A percentile compares a stretch with the other conserved stretches of the same genome.
Conservation (phyloP, 352 stramenopile genomes). For the Saprolegnia diclina region DNA sequence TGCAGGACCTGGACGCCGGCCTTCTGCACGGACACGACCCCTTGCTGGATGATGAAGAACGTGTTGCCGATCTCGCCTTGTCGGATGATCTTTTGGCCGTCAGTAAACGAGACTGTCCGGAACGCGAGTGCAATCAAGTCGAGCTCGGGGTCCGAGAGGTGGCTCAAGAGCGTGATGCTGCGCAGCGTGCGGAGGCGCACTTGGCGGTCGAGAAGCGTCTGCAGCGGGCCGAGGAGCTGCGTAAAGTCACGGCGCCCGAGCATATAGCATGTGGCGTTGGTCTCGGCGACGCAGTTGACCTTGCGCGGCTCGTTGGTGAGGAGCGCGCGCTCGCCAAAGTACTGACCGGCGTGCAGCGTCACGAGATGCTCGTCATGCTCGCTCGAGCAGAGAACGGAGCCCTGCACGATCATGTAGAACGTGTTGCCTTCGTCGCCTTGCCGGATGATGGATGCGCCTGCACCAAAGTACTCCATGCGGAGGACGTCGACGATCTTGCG, state of each 20-base stretch:
- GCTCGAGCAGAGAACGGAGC: conserved; percentile 63
- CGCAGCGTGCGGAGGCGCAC: conserved; percentile 77
- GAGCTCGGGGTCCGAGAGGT: conserved; percentile 35
- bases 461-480: conserved; percentile 75
- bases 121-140: conserved; percentile 39
- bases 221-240: background rate
- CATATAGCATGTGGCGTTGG: conserved; percentile 33
- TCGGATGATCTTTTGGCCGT: conserved; percentile 37
- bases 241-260: background rate
- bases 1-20: conserved; percentile 28
- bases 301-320: conserved; percentile 76
- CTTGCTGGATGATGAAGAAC: conserved; percentile 58
- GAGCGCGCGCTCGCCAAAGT: conserved; percentile 90
- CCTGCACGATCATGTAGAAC: conserved; percentile 85
- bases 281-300: conserved; percentile 76
- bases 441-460: conserved; percentile 79
- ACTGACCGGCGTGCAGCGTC: conserved; percentile 73
- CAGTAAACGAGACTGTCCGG: conserved; percentile 38
- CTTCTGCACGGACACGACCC: conserved; percentile 39
- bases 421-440: conserved; percentile 76
- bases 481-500: conserved; percentile 76
- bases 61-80: conserved; percentile 48
- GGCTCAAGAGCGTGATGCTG: conserved; percentile 45
- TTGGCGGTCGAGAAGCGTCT: conserved; percentile 77
- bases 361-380: conserved; percentile 81